A percentile compares a stretch with the other conserved stretches of the same genome.
phyloP scores from a whole-genome alignment of 768 basidiomycete genomes.

The Clitopilus hobsonii region DNA sequence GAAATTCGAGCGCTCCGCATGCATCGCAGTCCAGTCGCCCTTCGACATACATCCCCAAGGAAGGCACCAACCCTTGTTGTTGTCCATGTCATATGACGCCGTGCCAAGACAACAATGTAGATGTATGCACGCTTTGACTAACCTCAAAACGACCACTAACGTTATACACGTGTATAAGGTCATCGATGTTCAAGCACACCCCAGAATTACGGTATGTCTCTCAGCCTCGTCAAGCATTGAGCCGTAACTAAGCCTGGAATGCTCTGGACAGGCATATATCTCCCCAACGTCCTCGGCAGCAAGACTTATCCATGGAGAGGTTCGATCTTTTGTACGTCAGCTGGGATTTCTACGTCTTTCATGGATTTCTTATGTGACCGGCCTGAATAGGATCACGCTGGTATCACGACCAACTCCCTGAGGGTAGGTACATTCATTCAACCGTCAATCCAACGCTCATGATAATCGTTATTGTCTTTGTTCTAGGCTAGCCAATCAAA shows the following conservation, averaged over 20 bases:
- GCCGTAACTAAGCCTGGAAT: too few relatives aligned
- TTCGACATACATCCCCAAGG: background rate
- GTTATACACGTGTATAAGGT: background rate
- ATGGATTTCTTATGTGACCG: too few relatives aligned
- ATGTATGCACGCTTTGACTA: too few relatives aligned
- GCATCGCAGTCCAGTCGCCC: background rate
- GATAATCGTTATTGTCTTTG: background rate
- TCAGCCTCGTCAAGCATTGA: too few relatives aligned
- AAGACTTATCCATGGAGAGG: background rate
- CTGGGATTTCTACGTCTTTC: too few relatives aligned
- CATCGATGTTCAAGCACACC: background rate
- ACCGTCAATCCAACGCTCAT: background rate
- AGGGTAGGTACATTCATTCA: background rate
- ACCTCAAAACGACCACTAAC: too few relatives aligned
- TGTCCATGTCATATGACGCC: slow-evolving; percentile 4
- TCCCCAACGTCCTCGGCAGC: slow-evolving; percentile 1
- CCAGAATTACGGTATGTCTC: too few relatives aligned
- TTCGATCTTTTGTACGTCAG: background rate
- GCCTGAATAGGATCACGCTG: too few relatives aligned
- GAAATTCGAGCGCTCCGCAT: slow-evolving; percentile 3
- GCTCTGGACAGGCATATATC: background rate
- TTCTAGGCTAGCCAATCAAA: background rate
- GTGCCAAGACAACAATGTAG: too few relatives aligned
- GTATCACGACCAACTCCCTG: background rate
- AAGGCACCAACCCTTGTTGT: slow-evolving; percentile 1